phyloP scores from a whole-genome alignment of 1,284 basidiomycete genomes.

The Trichosporon faecale region DNA sequence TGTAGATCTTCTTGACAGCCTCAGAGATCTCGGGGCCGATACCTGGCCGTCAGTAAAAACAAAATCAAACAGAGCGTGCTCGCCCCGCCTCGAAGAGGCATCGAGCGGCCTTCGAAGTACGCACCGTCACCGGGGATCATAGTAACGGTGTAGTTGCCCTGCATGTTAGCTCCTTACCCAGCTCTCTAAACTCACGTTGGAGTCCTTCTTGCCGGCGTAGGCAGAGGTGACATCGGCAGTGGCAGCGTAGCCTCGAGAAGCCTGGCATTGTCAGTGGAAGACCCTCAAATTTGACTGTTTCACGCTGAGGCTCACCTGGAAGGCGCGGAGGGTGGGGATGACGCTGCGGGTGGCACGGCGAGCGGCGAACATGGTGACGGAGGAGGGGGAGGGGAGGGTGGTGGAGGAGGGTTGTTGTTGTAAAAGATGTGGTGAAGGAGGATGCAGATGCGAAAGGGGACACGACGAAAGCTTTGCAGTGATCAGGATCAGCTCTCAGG shows the following conservation, averaged over 20 bases:
- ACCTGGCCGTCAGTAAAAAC: slow-evolving; percentile 56
- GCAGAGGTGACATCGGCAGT: slow-evolving; percentile 61
- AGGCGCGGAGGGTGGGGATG: slow-evolving; percentile 6
- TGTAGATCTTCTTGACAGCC: slow-evolving; percentile 91
- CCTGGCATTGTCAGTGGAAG: slow-evolving; percentile 31
- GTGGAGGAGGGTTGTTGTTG: background rate
- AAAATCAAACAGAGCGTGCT: background rate
- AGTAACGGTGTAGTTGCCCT: slow-evolving; percentile 81
- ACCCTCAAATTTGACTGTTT: background rate
- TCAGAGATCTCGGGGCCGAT: slow-evolving; percentile 98
- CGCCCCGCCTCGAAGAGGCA: background rate
- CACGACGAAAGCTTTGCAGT: slow-evolving; percentile 8
- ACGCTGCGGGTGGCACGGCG: slow-evolving; percentile 7
- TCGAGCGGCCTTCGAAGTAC: slow-evolving; percentile 9
- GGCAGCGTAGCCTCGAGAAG: slow-evolving; percentile 41
- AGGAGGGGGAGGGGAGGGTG: background rate
- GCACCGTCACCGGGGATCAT: slow-evolving; percentile 43
- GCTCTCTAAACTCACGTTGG: slow-evolving; percentile 62
- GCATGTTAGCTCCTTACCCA: slow-evolving; percentile 15
- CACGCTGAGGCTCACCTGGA: background rate
- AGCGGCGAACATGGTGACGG: slow-evolving; percentile 10
- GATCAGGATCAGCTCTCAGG: background rate
- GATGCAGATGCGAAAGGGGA: slow-evolving; percentile 9
- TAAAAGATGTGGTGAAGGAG: background rate
- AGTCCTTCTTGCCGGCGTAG: slow-evolving; percentile 81